A percentile compares a stretch with the other conserved stretches of the same genome.
These are phyloP conservation scores for Fusarium paranaense DNA, from an alignment of 2,329 filamentous ascomycete species.

Conservation along the genomic window DNA sequence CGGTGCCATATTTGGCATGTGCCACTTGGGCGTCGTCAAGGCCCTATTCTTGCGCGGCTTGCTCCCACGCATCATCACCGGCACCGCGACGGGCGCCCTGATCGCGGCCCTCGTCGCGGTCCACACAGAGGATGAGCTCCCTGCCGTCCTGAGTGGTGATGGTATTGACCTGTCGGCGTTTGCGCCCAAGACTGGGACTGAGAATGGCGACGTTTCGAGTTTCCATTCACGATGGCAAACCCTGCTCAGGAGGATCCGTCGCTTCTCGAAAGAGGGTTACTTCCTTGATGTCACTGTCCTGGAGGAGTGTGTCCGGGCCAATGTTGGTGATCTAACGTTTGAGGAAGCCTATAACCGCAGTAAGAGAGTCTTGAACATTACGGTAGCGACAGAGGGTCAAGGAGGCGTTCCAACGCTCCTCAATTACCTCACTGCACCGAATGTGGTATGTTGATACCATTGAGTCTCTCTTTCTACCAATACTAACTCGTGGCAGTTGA, in stretches of 20 bases:
- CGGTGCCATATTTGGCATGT: slow-evolving; percentile 90
- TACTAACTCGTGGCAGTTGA: slow-evolving; percentile 64
- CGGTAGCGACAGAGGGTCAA: slow-evolving; percentile 79
- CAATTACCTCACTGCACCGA: slow-evolving; percentile 93
- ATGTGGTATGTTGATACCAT: slow-evolving; percentile 75
- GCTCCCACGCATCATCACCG: slow-evolving; percentile 89
- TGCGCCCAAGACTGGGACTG: slow-evolving; percentile 53
- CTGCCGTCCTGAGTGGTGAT: slow-evolving; percentile 79
- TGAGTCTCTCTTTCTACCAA: background rate
- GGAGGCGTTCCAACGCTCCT: slow-evolving; percentile 85
- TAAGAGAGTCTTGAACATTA: slow-evolving; percentile 91
- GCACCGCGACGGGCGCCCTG: slow-evolving; percentile 89
- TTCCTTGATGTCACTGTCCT: slow-evolving; percentile 85
- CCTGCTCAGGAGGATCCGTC: slow-evolving; percentile 71
- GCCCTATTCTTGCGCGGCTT: slow-evolving; percentile 84
- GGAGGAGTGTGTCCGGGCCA: slow-evolving; percentile 84
- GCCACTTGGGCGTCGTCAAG: slow-evolving; percentile 90
- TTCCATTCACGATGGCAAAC: slow-evolving; percentile 65
- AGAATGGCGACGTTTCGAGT: slow-evolving; percentile 48
- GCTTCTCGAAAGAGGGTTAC: slow-evolving; percentile 82
- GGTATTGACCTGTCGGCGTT: slow-evolving; percentile 88
- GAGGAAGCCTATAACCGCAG: slow-evolving; percentile 90
- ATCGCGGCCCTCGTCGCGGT: slow-evolving; percentile 90
- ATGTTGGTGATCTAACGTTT: slow-evolving; percentile 91
- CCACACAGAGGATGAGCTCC: slow-evolving; percentile 86